Base-by-base conservation (phyloP, 2,329 filamentous ascomycete genomes). In the Alternaria viburni region DNA sequence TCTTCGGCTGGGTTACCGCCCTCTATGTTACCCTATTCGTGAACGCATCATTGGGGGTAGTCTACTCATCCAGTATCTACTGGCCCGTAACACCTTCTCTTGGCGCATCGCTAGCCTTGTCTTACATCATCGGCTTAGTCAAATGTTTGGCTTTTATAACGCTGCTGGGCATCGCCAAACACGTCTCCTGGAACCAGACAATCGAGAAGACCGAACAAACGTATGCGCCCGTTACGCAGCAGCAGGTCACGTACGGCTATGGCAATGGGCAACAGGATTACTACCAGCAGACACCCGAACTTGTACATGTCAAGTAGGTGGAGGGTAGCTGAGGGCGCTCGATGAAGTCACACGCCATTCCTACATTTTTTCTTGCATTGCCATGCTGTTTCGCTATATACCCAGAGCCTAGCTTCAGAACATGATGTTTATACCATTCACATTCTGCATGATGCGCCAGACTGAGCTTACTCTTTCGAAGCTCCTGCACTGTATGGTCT, bases 161-260 rank as follows among this genome's bases (percentile, higher is more conserved):
- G 15, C 47, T 76, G 4, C 54, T 75, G 25, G 61, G 66, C 28
- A 67, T 76, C 41, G 69, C 69, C 6, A 75, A 69, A 56, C 68
- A 68, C 13, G 10, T 28, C 10, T 62, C 63, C 13, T 70, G 69
- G 67, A 61, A 21, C 11, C 49, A 59, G 21, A 21, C 36, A 11
- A 12, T 19, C 9, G 19, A 13, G 3, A 44, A 23, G 10, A 12
- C 17, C 4, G 44, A 26, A 17, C 45, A 46, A 43, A 28, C 32
- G 2, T 54, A 64, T 13, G 45, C 61, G 19, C 52, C 57, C 15
- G 66, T 54, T 11, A 41, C 13, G 12, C 56, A 64, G n/a, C 56
- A 61, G 12, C 62, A 64, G 11, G 28, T 28, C n/a, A 57, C 57
- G 12, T 68, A 70, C 54, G 62, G 23, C n/a, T 60, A 68, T 21